Evolutionary conservation across 768 basidiomycete species (phyloP), one percentile per base, ranked within the genome.

Genomic region (Mycena capillaripes): DNA sequence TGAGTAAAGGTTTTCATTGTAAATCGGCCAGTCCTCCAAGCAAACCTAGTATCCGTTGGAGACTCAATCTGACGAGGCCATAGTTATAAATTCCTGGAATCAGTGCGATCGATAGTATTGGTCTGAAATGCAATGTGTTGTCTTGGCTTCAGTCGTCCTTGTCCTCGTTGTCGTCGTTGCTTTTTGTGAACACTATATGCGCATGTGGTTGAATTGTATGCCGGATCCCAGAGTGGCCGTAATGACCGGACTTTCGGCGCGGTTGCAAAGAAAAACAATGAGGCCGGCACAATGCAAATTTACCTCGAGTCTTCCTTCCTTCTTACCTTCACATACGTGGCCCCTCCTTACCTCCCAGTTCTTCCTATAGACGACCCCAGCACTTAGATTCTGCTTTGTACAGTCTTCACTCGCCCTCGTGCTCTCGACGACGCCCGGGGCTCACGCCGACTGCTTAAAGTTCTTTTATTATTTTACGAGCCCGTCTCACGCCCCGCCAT

Each of bases 301-400:
- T 19, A 29, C 58, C 40, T 60, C 56, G 52, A n/a, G 9, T 68
- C 36, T 53, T 66, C 62, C 48, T 64, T 69, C 67, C 38, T 59
- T 70, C 63, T 69, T 79, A 79, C 76, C 79, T 71, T 75, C 80
- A 73, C 69, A 65, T 66, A 61, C 74, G 38, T 32, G 4, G 38
- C 38, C 38, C 38, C 14, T 25, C 44, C 44, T 57, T 23, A 4
- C 25, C 36, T 27, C 52, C 52, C 23, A 16, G 8, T 34, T n/a
- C n/a, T 14, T 50, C 44, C 42, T 25, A 48, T 44, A 57, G 44
- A 58, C 19, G 19, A 42, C 23, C 10, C 65, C 50, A 38, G 27
- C 29, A 21, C 23, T 25, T 23, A 30, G 27, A 23, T 17, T 36
- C 40, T 32, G 23, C n/a, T n/a, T n/a, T n/a, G n/a, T n/a, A n/a